phyloP scores from a whole-genome alignment of 2,329 filamentous ascomycete genomes.

The Colletotrichum falcatum region DNA sequence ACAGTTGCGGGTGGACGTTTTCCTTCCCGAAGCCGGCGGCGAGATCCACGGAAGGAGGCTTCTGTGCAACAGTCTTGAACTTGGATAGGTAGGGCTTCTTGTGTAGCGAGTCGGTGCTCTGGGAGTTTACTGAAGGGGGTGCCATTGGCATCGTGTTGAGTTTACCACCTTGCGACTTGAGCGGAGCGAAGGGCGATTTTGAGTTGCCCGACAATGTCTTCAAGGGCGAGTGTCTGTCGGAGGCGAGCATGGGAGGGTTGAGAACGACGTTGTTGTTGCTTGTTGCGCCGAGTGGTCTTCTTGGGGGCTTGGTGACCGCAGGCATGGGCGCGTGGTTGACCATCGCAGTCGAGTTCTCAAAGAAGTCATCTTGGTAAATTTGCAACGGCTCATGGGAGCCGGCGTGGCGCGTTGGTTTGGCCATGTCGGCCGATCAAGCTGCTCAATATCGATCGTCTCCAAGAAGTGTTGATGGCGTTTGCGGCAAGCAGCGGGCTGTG shows the following conservation, averaged over 20 bases:
- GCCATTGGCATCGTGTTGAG: slow-evolving; percentile 77
- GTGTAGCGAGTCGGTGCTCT: slow-evolving; percentile 74
- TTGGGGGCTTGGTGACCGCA: slow-evolving; percentile 59
- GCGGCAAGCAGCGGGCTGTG: slow-evolving; percentile 35
- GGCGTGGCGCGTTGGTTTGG: slow-evolving; percentile 62
- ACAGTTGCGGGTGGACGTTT: slow-evolving; percentile 65
- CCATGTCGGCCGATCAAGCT: slow-evolving; percentile 60
- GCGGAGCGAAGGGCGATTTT: slow-evolving; percentile 70
- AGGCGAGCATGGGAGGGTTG: slow-evolving; percentile 68
- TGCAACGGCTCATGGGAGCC: slow-evolving; percentile 61
- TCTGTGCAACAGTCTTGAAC: slow-evolving; percentile 68
- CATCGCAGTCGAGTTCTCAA: slow-evolving; percentile 59
- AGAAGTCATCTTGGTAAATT: slow-evolving; percentile 66
- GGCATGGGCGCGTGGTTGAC: slow-evolving; percentile 70
- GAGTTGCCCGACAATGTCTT: slow-evolving; percentile 69
- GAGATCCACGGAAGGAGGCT: slow-evolving; percentile 58
- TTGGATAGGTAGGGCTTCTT: slow-evolving; percentile 74
- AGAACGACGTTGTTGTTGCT: slow-evolving; percentile 77
- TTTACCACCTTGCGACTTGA: slow-evolving; percentile 66
- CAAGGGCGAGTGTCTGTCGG: slow-evolving; percentile 73
- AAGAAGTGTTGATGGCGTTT: slow-evolving; percentile 13
- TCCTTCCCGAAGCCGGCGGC: slow-evolving; percentile 63
- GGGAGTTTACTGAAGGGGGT: slow-evolving; percentile 67
- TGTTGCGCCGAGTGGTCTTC: slow-evolving; percentile 61
- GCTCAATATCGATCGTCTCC: slow-evolving; percentile 28